Evolutionary conservation across 2,329 filamentous ascomycete species (phyloP).

Genomic region (Stromatinia cepivora): DNA sequence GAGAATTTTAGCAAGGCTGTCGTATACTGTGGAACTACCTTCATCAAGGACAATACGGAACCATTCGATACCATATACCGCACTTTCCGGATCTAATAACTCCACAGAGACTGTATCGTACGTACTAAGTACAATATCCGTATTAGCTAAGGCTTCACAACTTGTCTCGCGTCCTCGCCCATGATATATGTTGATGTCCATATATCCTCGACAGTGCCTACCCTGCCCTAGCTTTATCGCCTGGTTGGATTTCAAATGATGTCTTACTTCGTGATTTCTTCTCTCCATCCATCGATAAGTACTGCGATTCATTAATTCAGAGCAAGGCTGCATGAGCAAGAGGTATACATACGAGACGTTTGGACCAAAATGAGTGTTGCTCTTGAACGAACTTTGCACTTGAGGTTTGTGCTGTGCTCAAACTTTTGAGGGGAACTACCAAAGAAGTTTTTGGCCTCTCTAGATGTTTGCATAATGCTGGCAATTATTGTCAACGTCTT

Average conservation of each 20-base stretch:
- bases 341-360: slow-evolving; percentile 43
- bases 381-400: slow-evolving; percentile 32
- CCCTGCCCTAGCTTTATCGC: background rate
- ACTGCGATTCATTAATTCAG: slow-evolving; percentile 37
- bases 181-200: slow-evolving; percentile 44
- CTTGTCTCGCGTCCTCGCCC: slow-evolving; percentile 38
- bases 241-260: background rate
- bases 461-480: slow-evolving; percentile 46
- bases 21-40: slow-evolving; percentile 41
- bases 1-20: background rate
- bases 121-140: slow-evolving; percentile 49
- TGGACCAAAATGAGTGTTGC: slow-evolving; percentile 49
- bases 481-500: slow-evolving; percentile 52
- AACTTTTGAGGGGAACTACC: background rate
- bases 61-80: slow-evolving; percentile 45
- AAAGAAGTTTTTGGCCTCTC: slow-evolving; percentile 36
- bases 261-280: slow-evolving; percentile 44
- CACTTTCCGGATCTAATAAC: slow-evolving; percentile 30
- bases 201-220: slow-evolving; percentile 41
- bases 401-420: background rate
- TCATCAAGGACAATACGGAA: slow-evolving; percentile 49
- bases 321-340: background rate
- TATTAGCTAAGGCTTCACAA: slow-evolving; percentile 35
- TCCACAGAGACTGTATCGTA: slow-evolving; percentile 49
- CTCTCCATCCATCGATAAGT: slow-evolving; percentile 46